A percentile compares a stretch with the other conserved stretches of the same genome.
phyloP scores from a whole-genome alignment of 2,329 filamentous ascomycete genomes.

The Trichoderma sp. region DNA sequence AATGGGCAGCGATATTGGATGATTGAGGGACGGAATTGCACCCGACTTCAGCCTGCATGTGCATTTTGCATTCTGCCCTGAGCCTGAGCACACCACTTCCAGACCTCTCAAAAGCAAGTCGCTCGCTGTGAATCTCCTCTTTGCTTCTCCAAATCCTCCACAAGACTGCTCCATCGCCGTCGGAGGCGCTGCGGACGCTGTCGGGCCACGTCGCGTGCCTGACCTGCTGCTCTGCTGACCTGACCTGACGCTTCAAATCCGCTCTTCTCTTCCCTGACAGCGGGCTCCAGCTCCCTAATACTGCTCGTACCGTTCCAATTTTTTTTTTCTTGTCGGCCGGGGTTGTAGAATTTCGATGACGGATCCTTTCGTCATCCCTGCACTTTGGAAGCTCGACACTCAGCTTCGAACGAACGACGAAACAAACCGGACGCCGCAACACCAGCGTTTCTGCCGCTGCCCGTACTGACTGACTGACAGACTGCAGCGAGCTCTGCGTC shows the following conservation, averaged over 20 bases:
- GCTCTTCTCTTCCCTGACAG: neutral
- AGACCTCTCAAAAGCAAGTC: slow-evolving; percentile 10
- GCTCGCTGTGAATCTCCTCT: neutral
- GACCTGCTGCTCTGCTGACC: neutral
- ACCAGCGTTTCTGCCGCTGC: neutral
- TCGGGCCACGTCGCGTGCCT: slow-evolving; percentile 13
- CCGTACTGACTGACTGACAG: neutral
- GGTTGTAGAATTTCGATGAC: slow-evolving; percentile 19
- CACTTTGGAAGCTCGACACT: slow-evolving; percentile 8
- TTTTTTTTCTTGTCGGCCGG: slow-evolving; percentile 10
- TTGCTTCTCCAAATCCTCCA: neutral
- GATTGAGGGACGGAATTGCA: neutral
- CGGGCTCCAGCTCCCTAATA: slow-evolving; percentile 9
- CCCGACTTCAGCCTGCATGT: neutral
- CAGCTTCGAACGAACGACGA: slow-evolving; percentile 8
- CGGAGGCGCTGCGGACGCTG: slow-evolving; percentile 12
- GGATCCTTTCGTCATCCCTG: slow-evolving; percentile 14
- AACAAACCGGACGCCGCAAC: slow-evolving; percentile 8
- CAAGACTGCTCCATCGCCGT: slow-evolving; percentile 9
- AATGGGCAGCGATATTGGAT: slow-evolving; percentile 1
- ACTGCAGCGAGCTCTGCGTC: neutral
- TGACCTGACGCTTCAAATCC: neutral
- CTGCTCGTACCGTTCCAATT: neutral
- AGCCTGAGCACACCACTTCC: neutral
- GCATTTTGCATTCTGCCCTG: slow-evolving; percentile 6